A percentile compares a stretch with the other conserved stretches of the same genome.
These are phyloP conservation scores for Circinella umbellata DNA, from an alignment of 371 early-diverging fungal genomes.

Conservation along the genomic window DNA sequence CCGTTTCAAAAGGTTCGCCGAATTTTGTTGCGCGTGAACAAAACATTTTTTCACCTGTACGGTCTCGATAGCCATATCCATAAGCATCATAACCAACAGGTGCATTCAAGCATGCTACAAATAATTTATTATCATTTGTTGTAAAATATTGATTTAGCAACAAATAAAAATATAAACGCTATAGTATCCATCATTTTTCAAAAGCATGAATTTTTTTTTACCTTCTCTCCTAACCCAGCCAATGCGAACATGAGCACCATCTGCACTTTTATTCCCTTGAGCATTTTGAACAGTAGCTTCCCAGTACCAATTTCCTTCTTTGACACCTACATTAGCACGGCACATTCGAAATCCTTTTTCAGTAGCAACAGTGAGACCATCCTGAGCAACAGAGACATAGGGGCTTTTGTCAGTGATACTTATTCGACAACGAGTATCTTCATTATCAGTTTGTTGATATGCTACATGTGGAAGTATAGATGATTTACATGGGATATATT, in stretches of 20 bases:
- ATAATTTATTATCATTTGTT: background rate
- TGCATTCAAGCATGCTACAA: slow-evolving; percentile 63
- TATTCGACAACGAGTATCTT: slow-evolving; percentile 50
- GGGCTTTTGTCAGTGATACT: slow-evolving; percentile 69
- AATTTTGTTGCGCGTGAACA: slow-evolving; percentile 59
- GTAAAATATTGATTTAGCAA: too few relatives aligned
- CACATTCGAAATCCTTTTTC: slow-evolving; percentile 75
- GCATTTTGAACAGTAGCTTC: slow-evolving; percentile 63
- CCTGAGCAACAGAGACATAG: slow-evolving; percentile 64
- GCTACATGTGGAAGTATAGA: slow-evolving; percentile 55
- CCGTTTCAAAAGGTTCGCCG: slow-evolving; percentile 67
- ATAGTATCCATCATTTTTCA: background rate
- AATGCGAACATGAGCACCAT: slow-evolving; percentile 67
- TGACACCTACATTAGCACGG: slow-evolving; percentile 69
- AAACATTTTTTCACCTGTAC: slow-evolving; percentile 69
- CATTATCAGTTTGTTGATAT: slow-evolving; percentile 61
- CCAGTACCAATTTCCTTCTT: slow-evolving; percentile 74
- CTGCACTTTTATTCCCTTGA: slow-evolving; percentile 37
- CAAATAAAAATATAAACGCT: too few relatives aligned
- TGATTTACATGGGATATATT: slow-evolving; percentile 63
- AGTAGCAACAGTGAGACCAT: slow-evolving; percentile 64
- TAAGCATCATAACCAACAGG: slow-evolving; percentile 77
- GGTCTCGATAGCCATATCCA: slow-evolving; percentile 71
- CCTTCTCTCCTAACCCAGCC: slow-evolving; percentile 76
- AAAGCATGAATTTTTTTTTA: slow-evolving; percentile 16